Conservation (phyloP, 2,329 filamentous ascomycete genomes). For the Fusarium sp. region DNA sequence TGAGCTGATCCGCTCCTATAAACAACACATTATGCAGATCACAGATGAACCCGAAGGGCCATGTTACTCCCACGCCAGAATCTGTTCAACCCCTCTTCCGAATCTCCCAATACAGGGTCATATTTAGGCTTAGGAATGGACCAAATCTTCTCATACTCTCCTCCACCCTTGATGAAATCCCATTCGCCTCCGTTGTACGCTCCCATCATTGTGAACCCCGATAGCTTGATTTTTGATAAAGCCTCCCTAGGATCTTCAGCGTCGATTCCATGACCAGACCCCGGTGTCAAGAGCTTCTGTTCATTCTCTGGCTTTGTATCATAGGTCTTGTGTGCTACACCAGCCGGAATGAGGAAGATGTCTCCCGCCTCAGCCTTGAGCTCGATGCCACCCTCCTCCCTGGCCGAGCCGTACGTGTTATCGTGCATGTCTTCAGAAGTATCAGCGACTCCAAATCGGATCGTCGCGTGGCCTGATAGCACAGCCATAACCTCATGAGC, state of each 20-base stretch:
- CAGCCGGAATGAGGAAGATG: constrained; percentile 69
- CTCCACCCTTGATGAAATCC: constrained; percentile 38
- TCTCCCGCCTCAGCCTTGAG: constrained; percentile 64
- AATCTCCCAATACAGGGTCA: constrained; percentile 34
- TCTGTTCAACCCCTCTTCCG: constrained; percentile 3
- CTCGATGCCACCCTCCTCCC: constrained; percentile 62
- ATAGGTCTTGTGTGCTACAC: constrained; percentile 67
- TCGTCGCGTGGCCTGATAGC: constrained; percentile 63
- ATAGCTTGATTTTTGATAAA: constrained; percentile 52
- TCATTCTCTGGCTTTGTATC: constrained; percentile 52
- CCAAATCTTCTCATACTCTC: constrained; percentile 37
- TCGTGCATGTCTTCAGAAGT: constrained; percentile 52
- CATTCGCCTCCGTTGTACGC: constrained; percentile 55
- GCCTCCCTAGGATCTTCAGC: constrained; percentile 50
- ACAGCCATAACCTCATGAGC: constrained; percentile 71
- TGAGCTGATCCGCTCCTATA: background rate
- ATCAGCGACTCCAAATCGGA: constrained; percentile 67
- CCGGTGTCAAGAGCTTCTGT: constrained; percentile 56
- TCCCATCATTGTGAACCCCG: constrained; percentile 55
- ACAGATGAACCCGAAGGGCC: background rate
- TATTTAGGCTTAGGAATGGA: constrained; percentile 28
- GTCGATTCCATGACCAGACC: constrained; percentile 53
- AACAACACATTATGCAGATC: background rate
- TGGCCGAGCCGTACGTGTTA: constrained; percentile 52
- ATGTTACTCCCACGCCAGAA: background rate